Evolutionary conservation across 768 basidiomycete species (phyloP).

Genomic region (Amanita phalloides): DNA sequence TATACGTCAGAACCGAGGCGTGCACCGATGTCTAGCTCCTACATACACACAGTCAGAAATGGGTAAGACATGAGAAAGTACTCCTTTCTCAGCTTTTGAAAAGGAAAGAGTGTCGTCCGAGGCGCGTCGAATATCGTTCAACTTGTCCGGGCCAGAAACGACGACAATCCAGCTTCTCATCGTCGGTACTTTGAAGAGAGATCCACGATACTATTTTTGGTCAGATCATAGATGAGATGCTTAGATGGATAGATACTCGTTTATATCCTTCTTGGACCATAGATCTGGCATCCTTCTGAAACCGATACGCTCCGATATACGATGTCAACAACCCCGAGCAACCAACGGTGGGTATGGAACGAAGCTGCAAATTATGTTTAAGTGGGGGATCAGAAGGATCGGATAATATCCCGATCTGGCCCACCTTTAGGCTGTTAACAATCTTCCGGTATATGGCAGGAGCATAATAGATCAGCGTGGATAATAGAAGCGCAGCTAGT

Average conservation of each 20-base stretch:
- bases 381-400: no score
- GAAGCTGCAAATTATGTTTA: background rate
- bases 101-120: constrained; percentile 34
- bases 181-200: constrained; percentile 31
- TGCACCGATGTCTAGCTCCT: constrained; percentile 23
- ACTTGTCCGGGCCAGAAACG: constrained; percentile 22
- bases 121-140: constrained; percentile 36
- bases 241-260: constrained; percentile 14
- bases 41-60: no score
- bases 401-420: no score
- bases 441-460: no score
- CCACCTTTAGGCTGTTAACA: no score
- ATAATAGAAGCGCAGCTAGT: no score
- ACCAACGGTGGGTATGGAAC: background rate
- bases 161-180: constrained; percentile 35
- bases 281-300: constrained; percentile 11
- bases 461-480: no score
- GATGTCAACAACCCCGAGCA: background rate
- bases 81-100: constrained; percentile 21
- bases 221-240: background rate
- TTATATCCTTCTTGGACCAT: constrained; percentile 22
- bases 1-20: constrained; percentile 18
- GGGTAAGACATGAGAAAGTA: background rate
- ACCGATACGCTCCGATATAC: constrained; percentile 8
- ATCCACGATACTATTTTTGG: constrained; percentile 12